Conservation (phyloP, 1,284 basidiomycete genomes). For the Jaminaea rosea region DNA sequence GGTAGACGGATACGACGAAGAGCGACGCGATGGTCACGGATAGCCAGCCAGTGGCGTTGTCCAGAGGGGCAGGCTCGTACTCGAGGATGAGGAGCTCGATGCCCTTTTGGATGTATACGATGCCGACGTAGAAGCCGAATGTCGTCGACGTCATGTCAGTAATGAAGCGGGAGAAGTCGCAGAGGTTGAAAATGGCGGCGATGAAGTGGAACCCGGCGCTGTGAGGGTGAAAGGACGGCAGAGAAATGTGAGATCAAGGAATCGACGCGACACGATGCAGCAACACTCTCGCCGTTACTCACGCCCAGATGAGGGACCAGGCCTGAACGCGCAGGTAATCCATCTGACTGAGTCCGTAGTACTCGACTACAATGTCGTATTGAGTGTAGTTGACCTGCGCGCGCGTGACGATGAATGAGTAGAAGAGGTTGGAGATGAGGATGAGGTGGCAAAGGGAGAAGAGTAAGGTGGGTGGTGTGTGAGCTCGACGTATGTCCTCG, state of each 20-base stretch:
- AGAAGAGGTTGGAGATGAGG: not conserved
- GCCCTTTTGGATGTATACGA: conserved; percentile 49
- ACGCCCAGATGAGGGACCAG: conserved; percentile 84
- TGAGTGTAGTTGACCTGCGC: conserved; percentile 37
- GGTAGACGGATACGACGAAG: conserved; percentile 49
- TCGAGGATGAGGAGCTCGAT: conserved; percentile 49
- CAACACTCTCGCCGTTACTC: not conserved
- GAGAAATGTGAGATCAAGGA: too few relatives aligned
- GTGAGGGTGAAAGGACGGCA: not conserved
- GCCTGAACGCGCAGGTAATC: conserved; percentile 40
- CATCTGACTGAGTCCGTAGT: conserved; percentile 33
- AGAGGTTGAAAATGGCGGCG: conserved; percentile 66
- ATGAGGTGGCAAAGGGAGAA: not conserved
- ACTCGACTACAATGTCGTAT: conserved; percentile 39
- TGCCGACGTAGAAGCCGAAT: conserved; percentile 62
- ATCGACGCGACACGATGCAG: not conserved
- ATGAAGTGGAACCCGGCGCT: conserved; percentile 78
- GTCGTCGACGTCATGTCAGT: conserved; percentile 82
- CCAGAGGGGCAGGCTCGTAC: conserved; percentile 36
- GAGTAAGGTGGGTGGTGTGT: not conserved
- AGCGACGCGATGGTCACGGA: conserved; percentile 50
- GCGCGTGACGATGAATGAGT: not conserved
- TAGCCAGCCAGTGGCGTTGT: conserved; percentile 49
- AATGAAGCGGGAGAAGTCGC: conserved; percentile 47
- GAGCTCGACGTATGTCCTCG: too few relatives aligned